phyloP scores from a whole-genome alignment of 192 early-diverging fungal genomes.

The Kickxella alabastrina region DNA sequence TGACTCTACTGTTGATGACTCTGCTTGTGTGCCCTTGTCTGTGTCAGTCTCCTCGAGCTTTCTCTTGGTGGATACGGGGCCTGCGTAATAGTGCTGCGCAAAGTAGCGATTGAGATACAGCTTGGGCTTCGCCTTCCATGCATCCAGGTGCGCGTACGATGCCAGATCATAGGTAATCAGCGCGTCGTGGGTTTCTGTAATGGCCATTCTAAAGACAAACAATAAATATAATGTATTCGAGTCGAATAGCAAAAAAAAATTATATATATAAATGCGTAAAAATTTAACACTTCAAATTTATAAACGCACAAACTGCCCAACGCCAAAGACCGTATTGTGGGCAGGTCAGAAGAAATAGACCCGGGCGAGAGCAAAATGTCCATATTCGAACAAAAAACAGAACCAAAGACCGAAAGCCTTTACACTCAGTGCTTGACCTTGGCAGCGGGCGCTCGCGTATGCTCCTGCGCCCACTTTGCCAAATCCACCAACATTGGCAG shows the following conservation, averaged over 20 bases:
- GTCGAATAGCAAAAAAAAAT: neutral
- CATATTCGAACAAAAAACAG: too few species aligned
- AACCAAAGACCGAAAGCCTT: too few species aligned
- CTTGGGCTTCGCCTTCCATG: conserved; percentile 9
- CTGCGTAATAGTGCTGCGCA: conserved; percentile 17
- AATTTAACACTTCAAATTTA: neutral
- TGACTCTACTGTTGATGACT: neutral
- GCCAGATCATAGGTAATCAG: conserved; percentile 31
- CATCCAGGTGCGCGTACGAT: conserved; percentile 23
- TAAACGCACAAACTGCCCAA: too few species aligned
- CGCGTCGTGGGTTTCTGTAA: neutral
- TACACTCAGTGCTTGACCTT: too few species aligned
- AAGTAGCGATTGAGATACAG: conserved; percentile 33
- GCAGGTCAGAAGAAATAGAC: neutral
- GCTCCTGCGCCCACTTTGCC: conserved; percentile 19
- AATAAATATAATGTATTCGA: neutral
- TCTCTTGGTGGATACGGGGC: conserved; percentile 17
- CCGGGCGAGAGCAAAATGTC: too few species aligned
- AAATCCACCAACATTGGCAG: conserved; percentile 34
- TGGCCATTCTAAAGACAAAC: neutral
- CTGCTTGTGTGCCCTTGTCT: neutral
- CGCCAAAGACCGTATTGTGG: too few species aligned
- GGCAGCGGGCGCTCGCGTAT: too few species aligned
- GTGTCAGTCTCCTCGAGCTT: conserved; percentile 18
- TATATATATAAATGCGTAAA: neutral